Percentiles rank a stretch among this genome's conserved stretches.
phyloP scores from a whole-genome alignment of 2,329 filamentous ascomycete genomes.

The Phaeosphaeriaceae sp. region DNA sequence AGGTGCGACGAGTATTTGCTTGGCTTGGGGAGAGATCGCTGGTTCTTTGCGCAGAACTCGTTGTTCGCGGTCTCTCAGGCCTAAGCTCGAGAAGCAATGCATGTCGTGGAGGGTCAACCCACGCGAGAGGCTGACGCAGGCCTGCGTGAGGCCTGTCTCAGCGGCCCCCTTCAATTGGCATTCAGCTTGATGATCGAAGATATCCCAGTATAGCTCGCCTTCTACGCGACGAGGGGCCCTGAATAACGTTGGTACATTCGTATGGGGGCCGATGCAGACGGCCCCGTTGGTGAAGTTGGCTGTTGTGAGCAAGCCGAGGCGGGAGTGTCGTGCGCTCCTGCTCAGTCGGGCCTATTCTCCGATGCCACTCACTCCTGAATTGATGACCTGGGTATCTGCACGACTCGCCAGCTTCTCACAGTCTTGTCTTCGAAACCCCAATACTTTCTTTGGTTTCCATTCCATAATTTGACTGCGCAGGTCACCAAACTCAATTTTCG shows the following conservation, averaged over 20 bases:
- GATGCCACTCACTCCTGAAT: not conserved
- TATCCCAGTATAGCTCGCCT: not conserved
- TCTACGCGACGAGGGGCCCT: not conserved
- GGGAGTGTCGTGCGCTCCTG: not conserved
- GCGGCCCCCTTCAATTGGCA: not conserved
- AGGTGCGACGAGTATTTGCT: slow-evolving; percentile 39
- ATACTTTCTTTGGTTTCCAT: no score
- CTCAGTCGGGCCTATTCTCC: no score
- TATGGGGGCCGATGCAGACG: not conserved
- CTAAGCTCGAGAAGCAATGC: slow-evolving; percentile 15
- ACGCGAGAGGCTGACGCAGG: slow-evolving; percentile 3
- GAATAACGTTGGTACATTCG: not conserved
- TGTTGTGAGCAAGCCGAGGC: not conserved
- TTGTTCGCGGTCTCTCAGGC: slow-evolving; percentile 10
- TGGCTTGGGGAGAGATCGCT: slow-evolving; percentile 19
- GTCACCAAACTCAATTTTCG: no score
- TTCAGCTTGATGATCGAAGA: not conserved
- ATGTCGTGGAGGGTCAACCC: slow-evolving; percentile 20
- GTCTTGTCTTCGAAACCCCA: not conserved
- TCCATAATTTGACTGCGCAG: no score
- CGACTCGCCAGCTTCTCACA: not conserved
- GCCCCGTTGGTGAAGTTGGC: not conserved
- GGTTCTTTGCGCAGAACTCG: slow-evolving; percentile 6
- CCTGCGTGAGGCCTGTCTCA: not conserved
- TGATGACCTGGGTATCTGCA: not conserved